phyloP scores from a whole-genome alignment of 164 flowering plant species.

The Umbellularia californica region DNA sequence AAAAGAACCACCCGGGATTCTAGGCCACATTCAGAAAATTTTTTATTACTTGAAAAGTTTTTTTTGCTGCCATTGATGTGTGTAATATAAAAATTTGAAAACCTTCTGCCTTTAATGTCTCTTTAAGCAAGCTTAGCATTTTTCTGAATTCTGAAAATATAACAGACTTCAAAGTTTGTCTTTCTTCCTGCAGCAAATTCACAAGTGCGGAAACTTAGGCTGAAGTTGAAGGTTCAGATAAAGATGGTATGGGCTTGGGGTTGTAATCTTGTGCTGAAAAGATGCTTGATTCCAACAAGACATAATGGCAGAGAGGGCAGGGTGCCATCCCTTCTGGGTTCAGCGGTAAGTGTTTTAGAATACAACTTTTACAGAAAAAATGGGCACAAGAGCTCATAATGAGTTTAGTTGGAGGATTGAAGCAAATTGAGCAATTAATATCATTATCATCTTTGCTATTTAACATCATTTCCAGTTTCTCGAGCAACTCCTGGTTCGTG shows the following conservation, averaged over 20 bases:
- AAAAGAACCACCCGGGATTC: constrained; percentile 54
- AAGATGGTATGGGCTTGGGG: constrained; percentile 6
- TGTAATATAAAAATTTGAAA: constrained; percentile 60
- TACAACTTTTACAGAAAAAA: no score
- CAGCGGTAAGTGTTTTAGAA: constrained; percentile 50
- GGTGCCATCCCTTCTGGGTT: constrained; percentile 22
- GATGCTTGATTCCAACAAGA: constrained; percentile 57
- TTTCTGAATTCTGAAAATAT: constrained; percentile 80
- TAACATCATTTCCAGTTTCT: constrained; percentile 53
- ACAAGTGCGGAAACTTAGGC: constrained; percentile 55
- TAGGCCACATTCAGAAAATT: constrained; percentile 37
- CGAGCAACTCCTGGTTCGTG: constrained; percentile 67
- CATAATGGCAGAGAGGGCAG: constrained; percentile 80
- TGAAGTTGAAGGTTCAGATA: constrained; percentile 32
- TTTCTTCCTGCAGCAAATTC: constrained; percentile 46
- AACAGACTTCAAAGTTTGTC: constrained; percentile 55
- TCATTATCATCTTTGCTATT: constrained; percentile 70
- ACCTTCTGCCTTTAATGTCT: constrained; percentile 67
- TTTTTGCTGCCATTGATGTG: constrained; percentile 72
- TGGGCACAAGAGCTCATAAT: constrained; percentile 82
- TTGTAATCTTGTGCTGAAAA: constrained; percentile 43
- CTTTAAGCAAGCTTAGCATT: constrained; percentile 69
- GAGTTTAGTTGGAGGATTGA: constrained; percentile 57
- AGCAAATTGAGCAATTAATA: constrained; percentile 87
- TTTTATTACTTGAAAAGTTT: constrained; percentile 52